A percentile compares a stretch with the other conserved stretches of the same genome.
phyloP scores from a whole-genome alignment of 257 asterid species.

The Fraxinus cuspidata region DNA sequence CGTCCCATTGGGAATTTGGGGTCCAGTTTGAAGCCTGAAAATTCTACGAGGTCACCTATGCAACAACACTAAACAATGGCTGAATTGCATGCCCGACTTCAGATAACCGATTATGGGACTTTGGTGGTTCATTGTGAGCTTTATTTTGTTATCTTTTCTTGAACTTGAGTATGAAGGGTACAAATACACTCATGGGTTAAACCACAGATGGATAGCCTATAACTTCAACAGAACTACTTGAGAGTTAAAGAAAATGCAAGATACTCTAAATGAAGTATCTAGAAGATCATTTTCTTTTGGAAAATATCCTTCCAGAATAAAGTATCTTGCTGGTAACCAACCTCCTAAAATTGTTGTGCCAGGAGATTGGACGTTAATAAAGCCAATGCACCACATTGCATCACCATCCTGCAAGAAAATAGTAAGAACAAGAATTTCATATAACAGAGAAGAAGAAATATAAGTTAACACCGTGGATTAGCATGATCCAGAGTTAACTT shows the following conservation, averaged over 20 bases:
- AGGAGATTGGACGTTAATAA: conserved; percentile 56
- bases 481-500: conserved; percentile 4
- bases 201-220: not conserved
- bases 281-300: no score
- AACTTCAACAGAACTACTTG: not conserved
- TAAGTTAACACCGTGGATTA: not conserved
- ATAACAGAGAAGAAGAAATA: conserved; percentile 4
- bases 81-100: not conserved
- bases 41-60: not conserved
- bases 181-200: not conserved
- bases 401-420: conserved; percentile 65
- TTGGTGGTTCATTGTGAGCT: not conserved
- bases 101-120: no score
- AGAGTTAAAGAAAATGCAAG: conserved; percentile 2
- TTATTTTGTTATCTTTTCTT: not conserved
- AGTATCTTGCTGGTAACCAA: conserved; percentile 28
- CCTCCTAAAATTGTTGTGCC: conserved; percentile 91
- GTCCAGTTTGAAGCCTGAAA: not conserved
- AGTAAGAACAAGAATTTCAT: conserved; percentile 12
- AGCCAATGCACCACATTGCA: conserved; percentile 89
- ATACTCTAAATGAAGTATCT: not conserved
- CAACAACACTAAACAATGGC: not conserved
- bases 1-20: not conserved
- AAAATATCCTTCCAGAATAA: not conserved
- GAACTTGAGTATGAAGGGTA: no score